Conservation (phyloP, 2,329 filamentous ascomycete species). For the Colletotrichum scovillei region DNA sequence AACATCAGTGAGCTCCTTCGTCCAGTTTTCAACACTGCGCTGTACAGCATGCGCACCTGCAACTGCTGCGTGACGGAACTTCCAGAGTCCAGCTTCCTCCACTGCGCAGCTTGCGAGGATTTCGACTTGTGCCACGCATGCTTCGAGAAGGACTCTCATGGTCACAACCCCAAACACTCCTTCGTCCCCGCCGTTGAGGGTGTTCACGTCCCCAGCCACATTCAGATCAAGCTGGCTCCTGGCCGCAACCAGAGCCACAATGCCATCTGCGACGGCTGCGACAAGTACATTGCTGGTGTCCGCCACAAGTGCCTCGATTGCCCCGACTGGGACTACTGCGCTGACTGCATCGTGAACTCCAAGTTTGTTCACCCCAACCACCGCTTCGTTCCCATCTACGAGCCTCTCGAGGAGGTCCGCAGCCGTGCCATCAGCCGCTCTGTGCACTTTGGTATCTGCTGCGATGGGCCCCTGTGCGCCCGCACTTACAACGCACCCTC, state of each 20-base stretch:
- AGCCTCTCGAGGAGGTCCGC: slow-evolving; percentile 64
- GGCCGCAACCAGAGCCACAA: slow-evolving; percentile 86
- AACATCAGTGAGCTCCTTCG: slow-evolving; percentile 23
- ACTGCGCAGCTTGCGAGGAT: slow-evolving; percentile 87
- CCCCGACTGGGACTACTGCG: slow-evolving; percentile 97
- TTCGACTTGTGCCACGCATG: slow-evolving; percentile 92
- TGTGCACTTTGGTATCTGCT: slow-evolving; percentile 88
- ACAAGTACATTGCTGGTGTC: slow-evolving; percentile 86
- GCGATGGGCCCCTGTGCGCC: slow-evolving; percentile 90
- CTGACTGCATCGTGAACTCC: slow-evolving; percentile 76
- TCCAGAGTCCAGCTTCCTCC: slow-evolving; percentile 83
- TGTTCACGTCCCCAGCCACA: slow-evolving; percentile 68
- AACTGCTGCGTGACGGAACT: slow-evolving; percentile 75
- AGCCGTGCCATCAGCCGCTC: slow-evolving; percentile 54
- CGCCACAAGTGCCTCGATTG: slow-evolving; percentile 98
- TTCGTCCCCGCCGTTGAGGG: slow-evolving; percentile 78
- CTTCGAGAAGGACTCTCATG: slow-evolving; percentile 80
- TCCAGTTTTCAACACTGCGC: slow-evolving; percentile 24
- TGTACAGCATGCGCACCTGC: slow-evolving; percentile 72
- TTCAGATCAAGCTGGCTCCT: slow-evolving; percentile 76
- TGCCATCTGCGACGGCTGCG: slow-evolving; percentile 94
- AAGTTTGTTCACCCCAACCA: slow-evolving; percentile 80
- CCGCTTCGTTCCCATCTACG: slow-evolving; percentile 89
- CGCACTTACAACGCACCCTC: slow-evolving; percentile 58
- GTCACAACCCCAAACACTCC: slow-evolving; percentile 88